Base-by-base conservation (phyloP, 2,329 filamentous ascomycete species). In the Trichoderma afroharzianum region DNA sequence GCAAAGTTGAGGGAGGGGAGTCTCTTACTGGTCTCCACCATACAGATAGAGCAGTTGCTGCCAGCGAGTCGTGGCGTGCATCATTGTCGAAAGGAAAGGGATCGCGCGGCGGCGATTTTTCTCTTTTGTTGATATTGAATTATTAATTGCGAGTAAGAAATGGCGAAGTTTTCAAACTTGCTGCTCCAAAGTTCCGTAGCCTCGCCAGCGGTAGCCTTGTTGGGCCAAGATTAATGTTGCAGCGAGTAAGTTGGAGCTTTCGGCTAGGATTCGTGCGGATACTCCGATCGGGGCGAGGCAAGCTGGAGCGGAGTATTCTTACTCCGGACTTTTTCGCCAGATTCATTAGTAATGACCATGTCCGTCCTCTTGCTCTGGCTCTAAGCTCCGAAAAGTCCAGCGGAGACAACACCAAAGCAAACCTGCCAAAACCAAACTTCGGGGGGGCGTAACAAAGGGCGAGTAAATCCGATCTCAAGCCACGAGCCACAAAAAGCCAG, bases 11-110 rank as follows among this genome's bases (percentile, higher is more conserved):
- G 9, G 63, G 7, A 26, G 43, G 15, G 57, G 50, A 12, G 66
- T 32, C 21, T 76, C 80, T 77, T 77, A 84, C 83, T 77, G 78
- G 71, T 80, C 77, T 50, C 82, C 82, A 30, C 83, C 83, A 43
- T 82, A 85, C 71, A 85, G 80, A 72, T 80, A 81, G 4, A 77
- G 76, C 59, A 78, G 70, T 21, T 76, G 71, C 39, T 50, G 36
- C 66, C 57, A 57, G 24, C 14, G 55, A 64, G 69, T 30, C 53
- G 39, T 28, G 36, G 39, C 39, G 58, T 61, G 53, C 28, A 63
- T 73, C 68, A 7, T 47, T 30, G 55, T 21, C 7, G 4, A 2
- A 21, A 21, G 43, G 18, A 50, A 36, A 21, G n/a, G 39, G 36
- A 36, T 36, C 26, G 63, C 32, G 64, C 28, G n/a, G 36, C 64